These are phyloP conservation scores for Ananas comosus DNA, from an alignment of 176 grass and related monocot species.

Conservation along the genomic window DNA sequence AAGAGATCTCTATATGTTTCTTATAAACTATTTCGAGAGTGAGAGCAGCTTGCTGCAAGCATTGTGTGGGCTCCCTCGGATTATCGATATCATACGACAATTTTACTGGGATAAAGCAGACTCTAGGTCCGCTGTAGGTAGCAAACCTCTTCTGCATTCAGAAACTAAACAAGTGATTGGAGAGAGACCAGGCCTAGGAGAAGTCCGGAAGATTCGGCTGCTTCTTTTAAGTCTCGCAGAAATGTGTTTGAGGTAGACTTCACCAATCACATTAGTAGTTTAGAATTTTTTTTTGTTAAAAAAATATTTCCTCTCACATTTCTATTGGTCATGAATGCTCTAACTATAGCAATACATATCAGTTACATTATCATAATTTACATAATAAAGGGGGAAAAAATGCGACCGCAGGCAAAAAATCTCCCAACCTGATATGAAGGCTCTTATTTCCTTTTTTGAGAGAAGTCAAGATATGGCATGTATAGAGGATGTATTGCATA, in stretches of 20 bases:
- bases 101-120: conserved; percentile 80
- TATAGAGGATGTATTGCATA: conserved; percentile 87
- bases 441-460: conserved; percentile 83
- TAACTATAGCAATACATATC: conserved; percentile 3
- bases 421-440: conserved; percentile 68
- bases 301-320: neutral
- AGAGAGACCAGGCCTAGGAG: conserved; percentile 59
- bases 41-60: conserved; percentile 49
- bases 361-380: conserved; percentile 4
- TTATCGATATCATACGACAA: conserved; percentile 62
- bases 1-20: conserved; percentile 80
- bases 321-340: neutral
- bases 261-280: neutral
- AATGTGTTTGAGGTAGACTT: conserved; percentile 74
- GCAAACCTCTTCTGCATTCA: conserved; percentile 53
- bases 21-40: conserved; percentile 84
- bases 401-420: conserved; percentile 67
- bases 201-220: conserved; percentile 77
- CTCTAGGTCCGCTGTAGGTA: conserved; percentile 37
- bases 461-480: conserved; percentile 95
- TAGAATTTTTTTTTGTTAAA: neutral
- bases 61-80: conserved; percentile 67
- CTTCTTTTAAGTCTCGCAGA: conserved; percentile 91
- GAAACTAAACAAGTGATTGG: conserved; percentile 59
- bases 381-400: conserved; percentile 6